Conservation (phyloP, 2,329 filamentous ascomycete species). For the Aureobasidium sp. region DNA sequence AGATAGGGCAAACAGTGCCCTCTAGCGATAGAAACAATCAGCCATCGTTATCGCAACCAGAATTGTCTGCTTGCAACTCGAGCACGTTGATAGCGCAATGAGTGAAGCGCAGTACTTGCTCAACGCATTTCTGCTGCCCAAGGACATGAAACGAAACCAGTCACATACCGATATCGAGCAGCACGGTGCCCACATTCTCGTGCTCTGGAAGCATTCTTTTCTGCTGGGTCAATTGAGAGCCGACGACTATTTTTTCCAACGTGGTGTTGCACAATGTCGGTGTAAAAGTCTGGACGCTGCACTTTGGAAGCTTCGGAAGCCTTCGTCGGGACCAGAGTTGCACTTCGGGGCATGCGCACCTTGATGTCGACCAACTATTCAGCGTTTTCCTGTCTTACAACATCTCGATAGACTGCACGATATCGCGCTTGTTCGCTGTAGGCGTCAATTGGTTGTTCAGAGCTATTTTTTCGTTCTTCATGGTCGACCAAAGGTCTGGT, state of each 20-base stretch:
- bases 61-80: background rate
- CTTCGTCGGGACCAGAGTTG: background rate
- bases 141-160: background rate
- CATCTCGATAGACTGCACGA: background rate
- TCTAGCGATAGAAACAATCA: slow-evolving; percentile 43
- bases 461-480: background rate
- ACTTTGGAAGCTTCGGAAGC: background rate
- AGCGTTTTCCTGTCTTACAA: background rate
- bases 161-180: slow-evolving; percentile 33
- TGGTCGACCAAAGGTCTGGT: background rate
- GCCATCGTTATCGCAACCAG: background rate
- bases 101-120: background rate
- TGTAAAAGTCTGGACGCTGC: slow-evolving; percentile 13
- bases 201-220: slow-evolving; percentile 18
- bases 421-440: background rate
- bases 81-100: background rate
- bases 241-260: background rate
- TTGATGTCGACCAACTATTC: background rate
- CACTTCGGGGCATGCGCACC: background rate
- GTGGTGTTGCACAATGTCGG: background rate
- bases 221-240: background rate
- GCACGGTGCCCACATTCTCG: slow-evolving; percentile 27
- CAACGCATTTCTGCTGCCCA: background rate
- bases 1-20: slow-evolving; percentile 76
- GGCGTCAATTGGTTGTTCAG: background rate